Percentiles rank a stretch among this genome's conserved stretches.
phyloP scores from a whole-genome alignment of 2,329 filamentous ascomycete genomes.

The Trichophyton benhamiae region DNA sequence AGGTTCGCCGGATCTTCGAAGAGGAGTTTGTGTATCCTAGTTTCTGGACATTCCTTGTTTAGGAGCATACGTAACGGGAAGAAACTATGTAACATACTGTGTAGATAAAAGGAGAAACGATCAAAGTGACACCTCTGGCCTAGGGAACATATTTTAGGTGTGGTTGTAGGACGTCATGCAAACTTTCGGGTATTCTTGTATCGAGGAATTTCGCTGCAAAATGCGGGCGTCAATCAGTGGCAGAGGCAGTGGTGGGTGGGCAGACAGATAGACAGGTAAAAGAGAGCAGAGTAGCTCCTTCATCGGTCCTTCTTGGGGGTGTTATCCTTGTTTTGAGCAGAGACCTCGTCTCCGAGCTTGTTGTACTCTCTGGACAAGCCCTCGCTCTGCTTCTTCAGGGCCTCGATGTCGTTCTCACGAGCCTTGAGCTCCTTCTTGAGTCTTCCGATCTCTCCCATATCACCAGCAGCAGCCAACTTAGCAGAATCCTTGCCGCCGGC shows the following conservation, averaged over 20 bases:
- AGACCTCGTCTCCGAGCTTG: constrained; percentile 70
- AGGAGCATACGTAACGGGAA: constrained; percentile 9
- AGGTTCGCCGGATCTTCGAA: constrained; percentile 93
- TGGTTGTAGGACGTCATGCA: neutral
- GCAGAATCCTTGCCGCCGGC: constrained; percentile 54
- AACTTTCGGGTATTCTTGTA: neutral
- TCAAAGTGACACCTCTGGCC: neutral
- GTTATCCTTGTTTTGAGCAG: constrained; percentile 36
- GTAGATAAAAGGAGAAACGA: neutral
- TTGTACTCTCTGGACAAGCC: constrained; percentile 77
- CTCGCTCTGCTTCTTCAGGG: constrained; percentile 82
- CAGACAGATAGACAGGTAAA: neutral
- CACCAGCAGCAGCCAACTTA: constrained; percentile 60
- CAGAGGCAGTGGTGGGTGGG: neutral
- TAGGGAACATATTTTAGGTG: neutral
- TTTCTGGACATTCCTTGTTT: constrained; percentile 95
- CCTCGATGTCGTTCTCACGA: constrained; percentile 74
- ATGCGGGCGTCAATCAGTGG: neutral
- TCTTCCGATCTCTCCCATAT: constrained; percentile 63
- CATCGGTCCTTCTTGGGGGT: constrained; percentile 46
- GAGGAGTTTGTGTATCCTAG: constrained; percentile 98
- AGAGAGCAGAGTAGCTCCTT: constrained; percentile 11
- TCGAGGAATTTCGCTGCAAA: neutral
- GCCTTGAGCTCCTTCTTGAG: constrained; percentile 56
- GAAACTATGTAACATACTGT: neutral